phyloP scores from a whole-genome alignment of 164 flowering plant genomes.

The Vitis rotundifolia region DNA sequence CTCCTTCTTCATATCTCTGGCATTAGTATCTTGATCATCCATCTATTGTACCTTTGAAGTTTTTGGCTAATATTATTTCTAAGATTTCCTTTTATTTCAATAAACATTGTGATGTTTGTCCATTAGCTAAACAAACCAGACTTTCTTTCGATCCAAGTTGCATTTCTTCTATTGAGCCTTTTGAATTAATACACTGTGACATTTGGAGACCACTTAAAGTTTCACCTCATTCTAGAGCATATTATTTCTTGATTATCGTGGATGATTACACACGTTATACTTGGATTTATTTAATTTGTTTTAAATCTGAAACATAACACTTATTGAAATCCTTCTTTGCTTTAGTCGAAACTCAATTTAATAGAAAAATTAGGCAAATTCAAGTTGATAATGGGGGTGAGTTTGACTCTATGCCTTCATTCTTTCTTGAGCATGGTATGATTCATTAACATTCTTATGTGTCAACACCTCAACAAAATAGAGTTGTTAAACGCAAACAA shows the following conservation, averaged over 20 bases:
- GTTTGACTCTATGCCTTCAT: not conserved
- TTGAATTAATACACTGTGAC: not conserved
- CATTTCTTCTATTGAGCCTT: not conserved
- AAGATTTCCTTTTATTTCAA: not conserved
- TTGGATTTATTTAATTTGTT: not conserved
- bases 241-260: not conserved
- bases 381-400: not conserved
- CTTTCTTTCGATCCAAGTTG: not conserved
- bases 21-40: not conserved
- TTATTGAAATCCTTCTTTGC: not conserved
- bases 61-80: not conserved
- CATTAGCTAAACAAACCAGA: not conserved
- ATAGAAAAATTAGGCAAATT: not conserved
- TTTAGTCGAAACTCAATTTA: not conserved
- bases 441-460: not conserved
- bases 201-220: not conserved
- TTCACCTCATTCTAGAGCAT: not conserved
- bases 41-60: not conserved
- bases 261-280: not conserved
- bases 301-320: not conserved
- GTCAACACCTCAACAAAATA: not conserved
- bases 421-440: not conserved
- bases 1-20: too few relatives aligned
- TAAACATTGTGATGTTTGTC: not conserved
- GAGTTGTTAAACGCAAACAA: not conserved